Evolutionary conservation across 2,329 filamentous ascomycete species (phyloP), one percentile per base, ranked within the genome.

Genomic region (Epichloe gansuensis): DNA sequence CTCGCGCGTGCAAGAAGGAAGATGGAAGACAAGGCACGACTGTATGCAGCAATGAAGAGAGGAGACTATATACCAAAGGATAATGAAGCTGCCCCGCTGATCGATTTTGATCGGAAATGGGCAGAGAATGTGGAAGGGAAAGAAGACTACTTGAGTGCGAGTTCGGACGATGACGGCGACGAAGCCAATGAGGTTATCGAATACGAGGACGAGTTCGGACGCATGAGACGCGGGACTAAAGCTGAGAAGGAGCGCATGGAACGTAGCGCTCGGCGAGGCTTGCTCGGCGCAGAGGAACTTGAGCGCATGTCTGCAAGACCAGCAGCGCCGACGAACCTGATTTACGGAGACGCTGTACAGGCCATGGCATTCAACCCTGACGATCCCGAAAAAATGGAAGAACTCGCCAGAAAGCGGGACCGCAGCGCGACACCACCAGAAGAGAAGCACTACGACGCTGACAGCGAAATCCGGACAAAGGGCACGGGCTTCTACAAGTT

Each of bases 31-130:
- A 98, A 98, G 68, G 89, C 87, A 3, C 80, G 86, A 4, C 70
- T 93, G 2, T 98, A 98, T 68, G 83, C 86, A 6, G 86, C 87
- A 39, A 84, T 98, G 81, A 95, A 95, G 68, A 78, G 87, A 36
- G 90, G 91, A n/a, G 84, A 95, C 63, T 83, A 87, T 66, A 73
- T 87, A n/a, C 74, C 78, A 15, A 76, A 77, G 51, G 78, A 86
- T 58, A 78, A 84, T 63, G 73, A 80, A 59, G 72, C 79, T 42
- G 80, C 82, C 59, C 76, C 79, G 25, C 77, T 95, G 27, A 85
- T 98, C 3, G 91, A 98, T 70, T 98, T 98, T 67, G 93, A 97
- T 68, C 77, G 85, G 55, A 98, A 97, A 71, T 97, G 93, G 90
- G 89, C 85, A 0, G 87, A 95, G 63, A 71, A 73, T 25, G 73